Evolutionary conservation across 1,139 yeast species (phyloP).

Genomic region (Saccharomyces hybrid): DNA sequence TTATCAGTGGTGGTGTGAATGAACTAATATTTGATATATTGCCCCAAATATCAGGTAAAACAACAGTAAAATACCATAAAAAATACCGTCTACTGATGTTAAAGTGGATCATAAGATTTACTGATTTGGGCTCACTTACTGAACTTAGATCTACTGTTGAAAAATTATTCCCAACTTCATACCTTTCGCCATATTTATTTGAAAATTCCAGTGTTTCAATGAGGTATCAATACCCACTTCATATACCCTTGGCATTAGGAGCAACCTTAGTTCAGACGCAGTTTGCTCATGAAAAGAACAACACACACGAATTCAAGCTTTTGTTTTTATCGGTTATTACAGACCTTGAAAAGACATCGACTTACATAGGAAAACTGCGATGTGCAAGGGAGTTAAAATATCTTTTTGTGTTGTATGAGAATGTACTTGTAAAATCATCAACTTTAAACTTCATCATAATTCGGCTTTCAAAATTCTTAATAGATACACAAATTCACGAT

Average conservation of each 20-base stretch:
- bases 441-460: background rate
- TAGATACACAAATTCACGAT: background rate
- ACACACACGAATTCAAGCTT: constrained; percentile 10
- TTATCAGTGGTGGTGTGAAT: constrained; percentile 38
- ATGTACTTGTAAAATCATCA: constrained; percentile 2
- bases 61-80: constrained; percentile 14
- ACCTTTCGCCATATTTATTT: constrained; percentile 6
- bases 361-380: constrained; percentile 7
- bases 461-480: constrained; percentile 1
- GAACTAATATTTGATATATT: constrained; percentile 32
- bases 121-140: constrained; percentile 37
- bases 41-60: constrained; percentile 15
- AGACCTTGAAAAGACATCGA: constrained; percentile 13
- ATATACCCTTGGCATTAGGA: constrained; percentile 11
- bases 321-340: constrained; percentile 15
- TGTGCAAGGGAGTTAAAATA: constrained; percentile 13
- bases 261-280: constrained; percentile 9
- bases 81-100: constrained; percentile 33
- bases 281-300: constrained; percentile 1
- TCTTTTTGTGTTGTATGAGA: constrained; percentile 13
- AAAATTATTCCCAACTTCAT: constrained; percentile 7
- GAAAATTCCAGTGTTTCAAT: background rate
- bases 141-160: constrained; percentile 15
- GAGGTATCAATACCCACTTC: constrained; percentile 13
- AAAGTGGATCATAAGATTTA: constrained; percentile 32